A percentile compares a stretch with the other conserved stretches of the same genome.
These are phyloP conservation scores for Aspergillus flavus DNA, from an alignment of 2,329 filamentous ascomycete genomes.

Conservation along the genomic window DNA sequence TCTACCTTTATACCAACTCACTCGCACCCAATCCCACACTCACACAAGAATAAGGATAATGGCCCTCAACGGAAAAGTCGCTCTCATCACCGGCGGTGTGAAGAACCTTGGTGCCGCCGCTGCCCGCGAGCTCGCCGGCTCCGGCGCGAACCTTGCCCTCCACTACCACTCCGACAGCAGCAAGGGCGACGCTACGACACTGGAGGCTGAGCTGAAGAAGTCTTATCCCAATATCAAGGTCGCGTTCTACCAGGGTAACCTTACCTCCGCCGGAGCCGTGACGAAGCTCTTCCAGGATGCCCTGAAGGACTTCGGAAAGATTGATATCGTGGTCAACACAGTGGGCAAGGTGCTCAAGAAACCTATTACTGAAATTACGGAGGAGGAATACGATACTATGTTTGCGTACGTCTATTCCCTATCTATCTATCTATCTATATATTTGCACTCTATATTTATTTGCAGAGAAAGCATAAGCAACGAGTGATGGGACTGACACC, in stretches of 20 bases:
- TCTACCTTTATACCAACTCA: too few relatives aligned
- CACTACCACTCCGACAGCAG: constrained; percentile 47
- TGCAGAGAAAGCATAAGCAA: background rate
- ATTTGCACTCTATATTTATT: background rate
- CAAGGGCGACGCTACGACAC: constrained; percentile 39
- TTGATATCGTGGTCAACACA: constrained; percentile 56
- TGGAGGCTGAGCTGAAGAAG: constrained; percentile 42
- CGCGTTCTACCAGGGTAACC: constrained; percentile 48
- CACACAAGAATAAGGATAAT: constrained; percentile 17
- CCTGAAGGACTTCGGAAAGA: constrained; percentile 45
- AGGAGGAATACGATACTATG: constrained; percentile 52
- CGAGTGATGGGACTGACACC: background rate
- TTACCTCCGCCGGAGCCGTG: constrained; percentile 46
- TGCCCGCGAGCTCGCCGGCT: constrained; percentile 39
- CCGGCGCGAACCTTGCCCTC: constrained; percentile 43
- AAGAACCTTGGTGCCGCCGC: constrained; percentile 48
- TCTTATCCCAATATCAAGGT: constrained; percentile 37
- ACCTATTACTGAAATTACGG: constrained; percentile 46
- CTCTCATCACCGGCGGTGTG: constrained; percentile 47
- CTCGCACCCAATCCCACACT: too few relatives aligned
- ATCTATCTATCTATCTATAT: background rate
- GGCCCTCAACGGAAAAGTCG: constrained; percentile 44
- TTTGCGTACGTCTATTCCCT: constrained; percentile 43
- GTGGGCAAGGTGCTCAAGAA: constrained; percentile 55
- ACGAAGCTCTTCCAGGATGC: constrained; percentile 45